These are phyloP conservation scores for Blastomyces parvus DNA, from an alignment of 2,329 filamentous ascomycete species.

Conservation along the genomic window DNA sequence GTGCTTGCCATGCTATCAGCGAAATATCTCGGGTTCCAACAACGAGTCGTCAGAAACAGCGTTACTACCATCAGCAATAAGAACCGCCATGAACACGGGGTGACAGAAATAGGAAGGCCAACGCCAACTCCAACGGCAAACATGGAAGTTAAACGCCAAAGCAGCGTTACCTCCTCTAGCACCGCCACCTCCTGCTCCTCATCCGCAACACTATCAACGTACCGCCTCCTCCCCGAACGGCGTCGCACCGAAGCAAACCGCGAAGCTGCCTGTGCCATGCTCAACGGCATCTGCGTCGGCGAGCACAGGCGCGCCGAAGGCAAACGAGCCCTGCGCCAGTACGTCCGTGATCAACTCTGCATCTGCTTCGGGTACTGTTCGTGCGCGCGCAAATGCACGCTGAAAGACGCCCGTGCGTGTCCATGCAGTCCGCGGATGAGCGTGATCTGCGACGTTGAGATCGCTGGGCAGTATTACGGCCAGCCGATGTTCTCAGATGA, in stretches of 20 bases:
- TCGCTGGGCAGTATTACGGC: not conserved
- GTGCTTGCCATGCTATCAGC: constrained; percentile 27
- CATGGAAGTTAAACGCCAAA: not conserved
- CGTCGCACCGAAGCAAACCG: constrained; percentile 24
- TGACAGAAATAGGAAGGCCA: not conserved
- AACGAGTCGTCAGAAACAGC: constrained; percentile 2
- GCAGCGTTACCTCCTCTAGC: not conserved
- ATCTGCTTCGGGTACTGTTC: constrained; percentile 27
- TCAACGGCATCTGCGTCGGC: constrained; percentile 29
- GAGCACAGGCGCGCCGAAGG: constrained; percentile 25
- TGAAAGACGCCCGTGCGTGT: constrained; percentile 23
- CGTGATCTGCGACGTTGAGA: constrained; percentile 21
- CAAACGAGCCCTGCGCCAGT: constrained; percentile 19
- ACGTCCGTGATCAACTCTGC: constrained; percentile 28
- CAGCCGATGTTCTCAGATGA: not conserved
- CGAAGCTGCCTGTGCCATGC: constrained; percentile 25
- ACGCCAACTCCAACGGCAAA: not conserved
- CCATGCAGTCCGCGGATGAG: constrained; percentile 30
- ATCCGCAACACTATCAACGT: constrained; percentile 1
- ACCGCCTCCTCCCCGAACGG: constrained; percentile 17
- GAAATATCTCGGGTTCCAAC: constrained; percentile 26
- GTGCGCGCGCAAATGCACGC: constrained; percentile 29
- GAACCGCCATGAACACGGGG: not conserved
- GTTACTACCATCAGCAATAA: not conserved
- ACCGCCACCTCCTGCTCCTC: constrained; percentile 6